phyloP scores from a whole-genome alignment of 1,284 basidiomycete genomes.

The Lignosus rhinocerotis region DNA sequence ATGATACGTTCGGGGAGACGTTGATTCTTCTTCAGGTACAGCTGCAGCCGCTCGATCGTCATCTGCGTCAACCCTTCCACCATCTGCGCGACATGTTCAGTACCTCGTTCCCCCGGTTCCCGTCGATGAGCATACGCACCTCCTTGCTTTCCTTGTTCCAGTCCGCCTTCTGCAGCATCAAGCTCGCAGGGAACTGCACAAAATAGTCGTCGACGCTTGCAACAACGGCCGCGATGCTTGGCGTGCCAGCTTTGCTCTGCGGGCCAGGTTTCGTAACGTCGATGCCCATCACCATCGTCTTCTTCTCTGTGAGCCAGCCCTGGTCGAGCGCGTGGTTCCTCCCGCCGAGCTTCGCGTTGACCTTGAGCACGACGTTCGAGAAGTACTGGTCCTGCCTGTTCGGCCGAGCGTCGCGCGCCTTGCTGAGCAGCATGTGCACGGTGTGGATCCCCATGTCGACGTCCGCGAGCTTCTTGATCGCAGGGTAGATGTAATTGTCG shows the following conservation, averaged over 20 bases:
- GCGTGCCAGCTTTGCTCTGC: conserved; percentile 56
- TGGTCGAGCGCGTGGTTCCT: conserved; percentile 68
- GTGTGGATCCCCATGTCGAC: conserved; percentile 69
- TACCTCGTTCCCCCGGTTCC: conserved; percentile 48
- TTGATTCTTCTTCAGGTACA: conserved; percentile 55
- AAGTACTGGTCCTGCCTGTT: conserved; percentile 73
- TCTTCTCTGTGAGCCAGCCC: conserved; percentile 59
- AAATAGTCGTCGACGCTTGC: conserved; percentile 67
- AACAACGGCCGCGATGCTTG: conserved; percentile 78
- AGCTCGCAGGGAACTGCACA: conserved; percentile 69
- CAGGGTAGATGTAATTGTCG: conserved; percentile 74
- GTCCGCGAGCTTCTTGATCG: conserved; percentile 74
- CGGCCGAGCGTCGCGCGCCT: conserved; percentile 50
- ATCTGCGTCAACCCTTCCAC: conserved; percentile 62
- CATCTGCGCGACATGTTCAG: conserved; percentile 55
- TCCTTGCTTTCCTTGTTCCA: conserved; percentile 48
- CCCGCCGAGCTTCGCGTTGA: conserved; percentile 80
- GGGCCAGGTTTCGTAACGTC: conserved; percentile 76
- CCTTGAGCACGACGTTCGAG: conserved; percentile 63
- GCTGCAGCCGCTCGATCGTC: conserved; percentile 65
- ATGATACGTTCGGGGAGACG: conserved; percentile 62
- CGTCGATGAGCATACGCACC: conserved; percentile 39
- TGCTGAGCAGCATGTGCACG: conserved; percentile 59
- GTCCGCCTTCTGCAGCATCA: conserved; percentile 60
- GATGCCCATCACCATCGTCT: conserved; percentile 79